Conservation (phyloP, 805 yeast species). For the Candida coquimbonensis region DNA sequence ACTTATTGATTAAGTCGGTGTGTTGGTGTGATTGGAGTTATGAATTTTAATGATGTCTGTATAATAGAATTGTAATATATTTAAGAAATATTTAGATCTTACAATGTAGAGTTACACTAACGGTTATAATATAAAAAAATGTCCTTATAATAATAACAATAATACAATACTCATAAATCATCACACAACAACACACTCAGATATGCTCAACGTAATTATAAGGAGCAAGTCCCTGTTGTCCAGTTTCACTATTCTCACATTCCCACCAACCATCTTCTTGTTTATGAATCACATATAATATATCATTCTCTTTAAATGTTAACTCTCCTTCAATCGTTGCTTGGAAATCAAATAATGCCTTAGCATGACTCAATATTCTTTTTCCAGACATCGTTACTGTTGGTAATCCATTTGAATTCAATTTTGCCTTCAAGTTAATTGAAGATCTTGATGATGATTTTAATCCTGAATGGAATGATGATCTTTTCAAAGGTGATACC, state of each 20-base stretch:
- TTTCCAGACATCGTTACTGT: conserved; percentile 44
- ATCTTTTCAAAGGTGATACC: conserved; percentile 11
- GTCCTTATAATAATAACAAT: not conserved
- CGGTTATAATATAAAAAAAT: not conserved
- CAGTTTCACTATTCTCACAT: conserved; percentile 43
- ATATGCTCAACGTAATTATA: conserved; percentile 41
- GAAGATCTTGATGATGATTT: conserved; percentile 21
- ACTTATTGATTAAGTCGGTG: conserved; percentile 10
- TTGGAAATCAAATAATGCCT: conserved; percentile 51
- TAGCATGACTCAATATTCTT: conserved; percentile 42
- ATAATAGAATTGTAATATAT: too few species aligned
- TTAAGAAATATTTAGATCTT: not conserved
- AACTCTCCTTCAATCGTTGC: conserved; percentile 58
- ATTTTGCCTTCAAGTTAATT: conserved; percentile 18
- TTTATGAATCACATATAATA: conserved; percentile 43
- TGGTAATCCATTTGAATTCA: conserved; percentile 34
- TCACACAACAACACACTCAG: not conserved
- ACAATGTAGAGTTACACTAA: not conserved
- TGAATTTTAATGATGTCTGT: too few species aligned
- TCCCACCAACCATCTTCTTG: conserved; percentile 78
- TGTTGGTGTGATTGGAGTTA: too few species aligned
- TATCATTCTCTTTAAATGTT: conserved; percentile 51
- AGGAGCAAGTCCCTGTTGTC: conserved; percentile 49
- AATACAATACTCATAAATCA: not conserved
- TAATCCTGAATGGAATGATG: conserved; percentile 23